These are phyloP conservation scores for Hydnum rufescens DNA, from an alignment of 768 basidiomycete genomes.

Conservation along the genomic window DNA sequence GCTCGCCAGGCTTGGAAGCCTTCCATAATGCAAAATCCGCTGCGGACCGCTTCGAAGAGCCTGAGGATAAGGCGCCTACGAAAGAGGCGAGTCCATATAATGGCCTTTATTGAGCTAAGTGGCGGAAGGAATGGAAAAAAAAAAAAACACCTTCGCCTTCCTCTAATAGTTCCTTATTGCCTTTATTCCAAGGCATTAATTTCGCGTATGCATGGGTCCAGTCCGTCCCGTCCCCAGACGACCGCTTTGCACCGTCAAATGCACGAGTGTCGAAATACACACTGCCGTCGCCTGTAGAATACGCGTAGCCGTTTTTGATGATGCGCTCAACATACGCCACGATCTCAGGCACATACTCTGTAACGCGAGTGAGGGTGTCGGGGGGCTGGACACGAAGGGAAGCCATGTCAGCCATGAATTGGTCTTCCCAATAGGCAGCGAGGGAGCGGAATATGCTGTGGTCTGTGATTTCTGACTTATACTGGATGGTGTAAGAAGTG, in stretches of 20 bases:
- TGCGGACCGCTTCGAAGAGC: conserved; percentile 49
- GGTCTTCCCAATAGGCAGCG: conserved; percentile 72
- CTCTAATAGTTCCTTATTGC: conserved; percentile 72
- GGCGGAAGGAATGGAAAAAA: not conserved
- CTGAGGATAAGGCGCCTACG: conserved; percentile 35
- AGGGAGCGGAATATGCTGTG: conserved; percentile 66
- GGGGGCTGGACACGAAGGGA: conserved; percentile 74
- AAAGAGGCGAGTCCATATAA: no score
- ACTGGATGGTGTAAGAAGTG: conserved; percentile 23
- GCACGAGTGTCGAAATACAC: conserved; percentile 79
- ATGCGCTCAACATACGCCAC: conserved; percentile 74
- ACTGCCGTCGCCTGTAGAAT: conserved; percentile 47
- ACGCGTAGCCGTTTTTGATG: conserved; percentile 69
- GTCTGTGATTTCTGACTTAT: conserved; percentile 64
- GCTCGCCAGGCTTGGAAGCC: conserved; percentile 87
- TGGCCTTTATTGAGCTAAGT: not conserved
- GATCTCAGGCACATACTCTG: conserved; percentile 93
- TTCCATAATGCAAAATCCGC: conserved; percentile 99
- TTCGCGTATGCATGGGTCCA: conserved; percentile 72
- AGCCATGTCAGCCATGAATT: conserved; percentile 84
- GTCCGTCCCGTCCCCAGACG: not conserved
- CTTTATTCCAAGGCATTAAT: conserved; percentile 89
- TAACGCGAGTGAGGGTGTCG: conserved; percentile 82
- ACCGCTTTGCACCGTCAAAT: conserved; percentile 42
- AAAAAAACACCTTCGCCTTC: conserved; percentile 63